Conservation (phyloP, 2,329 filamentous ascomycete genomes). For the Trichoderma sp. region DNA sequence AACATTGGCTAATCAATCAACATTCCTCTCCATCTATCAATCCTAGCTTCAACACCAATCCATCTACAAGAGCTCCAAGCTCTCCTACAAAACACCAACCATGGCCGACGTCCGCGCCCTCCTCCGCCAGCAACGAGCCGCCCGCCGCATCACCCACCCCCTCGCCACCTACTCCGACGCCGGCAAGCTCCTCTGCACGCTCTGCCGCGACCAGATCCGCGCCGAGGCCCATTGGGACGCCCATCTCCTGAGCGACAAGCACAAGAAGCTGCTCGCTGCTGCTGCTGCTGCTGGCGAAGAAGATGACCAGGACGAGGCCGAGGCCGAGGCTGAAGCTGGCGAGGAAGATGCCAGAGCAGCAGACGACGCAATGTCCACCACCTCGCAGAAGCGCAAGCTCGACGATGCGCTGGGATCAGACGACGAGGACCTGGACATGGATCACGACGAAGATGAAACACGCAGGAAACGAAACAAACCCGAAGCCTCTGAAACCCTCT, state of each 20-base stretch:
- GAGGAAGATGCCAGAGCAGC: background rate
- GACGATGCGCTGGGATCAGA: slow-evolving; percentile 41
- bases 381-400: slow-evolving; percentile 42
- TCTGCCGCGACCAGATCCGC: slow-evolving; percentile 68
- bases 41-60: background rate
- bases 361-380: slow-evolving; percentile 27
- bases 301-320: slow-evolving; percentile 2
- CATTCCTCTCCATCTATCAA: background rate
- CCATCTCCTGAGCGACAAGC: slow-evolving; percentile 57
- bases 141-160: slow-evolving; percentile 72
- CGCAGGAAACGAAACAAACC: slow-evolving; percentile 54
- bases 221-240: slow-evolving; percentile 69
- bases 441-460: slow-evolving; percentile 37
- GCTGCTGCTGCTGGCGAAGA: slow-evolving; percentile 28
- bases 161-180: slow-evolving; percentile 69
- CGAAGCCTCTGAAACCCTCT: slow-evolving; percentile 34
- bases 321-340: slow-evolving; percentile 25
- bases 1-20: background rate
- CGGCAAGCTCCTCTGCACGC: slow-evolving; percentile 68
- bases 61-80: background rate
- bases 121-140: slow-evolving; percentile 75
- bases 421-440: slow-evolving; percentile 43
- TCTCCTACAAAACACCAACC: background rate
- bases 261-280: slow-evolving; percentile 37
- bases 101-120: slow-evolving; percentile 84